Conservation (phyloP, 495 filamentous ascomycete species). For the Usnea hakonensis region DNA sequence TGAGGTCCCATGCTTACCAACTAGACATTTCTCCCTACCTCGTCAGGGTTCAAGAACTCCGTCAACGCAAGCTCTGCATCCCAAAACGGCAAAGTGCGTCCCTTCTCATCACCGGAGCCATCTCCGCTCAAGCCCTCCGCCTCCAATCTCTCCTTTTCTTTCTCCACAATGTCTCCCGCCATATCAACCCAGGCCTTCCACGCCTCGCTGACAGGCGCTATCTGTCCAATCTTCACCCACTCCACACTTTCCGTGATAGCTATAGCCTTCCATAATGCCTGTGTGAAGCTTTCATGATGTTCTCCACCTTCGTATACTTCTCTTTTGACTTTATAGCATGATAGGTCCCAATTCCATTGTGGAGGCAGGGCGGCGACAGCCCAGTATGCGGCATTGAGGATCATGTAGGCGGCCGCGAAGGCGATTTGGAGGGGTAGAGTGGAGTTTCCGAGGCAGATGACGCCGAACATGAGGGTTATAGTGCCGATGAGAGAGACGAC, state of each 20-base stretch:
- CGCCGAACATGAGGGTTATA: conserved; percentile 41
- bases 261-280: conserved; percentile 39
- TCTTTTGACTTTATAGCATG: conserved; percentile 29
- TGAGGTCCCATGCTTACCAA: neutral
- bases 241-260: conserved; percentile 30
- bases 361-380: conserved; percentile 37
- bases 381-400: conserved; percentile 40
- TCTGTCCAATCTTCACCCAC: conserved; percentile 31
- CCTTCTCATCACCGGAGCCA: conserved; percentile 4
- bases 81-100: conserved; percentile 11
- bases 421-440: conserved; percentile 33
- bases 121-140: neutral
- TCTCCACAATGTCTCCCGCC: conserved; percentile 22
- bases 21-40: conserved; percentile 3
- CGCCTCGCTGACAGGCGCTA: conserved; percentile 32
- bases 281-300: conserved; percentile 30
- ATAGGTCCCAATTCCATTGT: conserved; percentile 35
- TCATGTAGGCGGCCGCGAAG: conserved; percentile 38
- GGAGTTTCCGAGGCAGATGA: conserved; percentile 39
- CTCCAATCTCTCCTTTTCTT: neutral
- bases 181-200: conserved; percentile 35
- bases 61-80: conserved; percentile 14
- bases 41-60: conserved; percentile 10
- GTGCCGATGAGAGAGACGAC: conserved; percentile 38
- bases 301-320: conserved; percentile 27